Base-by-base conservation (phyloP, 805 yeast genomes). In the Zygoascus biomembranicola region DNA sequence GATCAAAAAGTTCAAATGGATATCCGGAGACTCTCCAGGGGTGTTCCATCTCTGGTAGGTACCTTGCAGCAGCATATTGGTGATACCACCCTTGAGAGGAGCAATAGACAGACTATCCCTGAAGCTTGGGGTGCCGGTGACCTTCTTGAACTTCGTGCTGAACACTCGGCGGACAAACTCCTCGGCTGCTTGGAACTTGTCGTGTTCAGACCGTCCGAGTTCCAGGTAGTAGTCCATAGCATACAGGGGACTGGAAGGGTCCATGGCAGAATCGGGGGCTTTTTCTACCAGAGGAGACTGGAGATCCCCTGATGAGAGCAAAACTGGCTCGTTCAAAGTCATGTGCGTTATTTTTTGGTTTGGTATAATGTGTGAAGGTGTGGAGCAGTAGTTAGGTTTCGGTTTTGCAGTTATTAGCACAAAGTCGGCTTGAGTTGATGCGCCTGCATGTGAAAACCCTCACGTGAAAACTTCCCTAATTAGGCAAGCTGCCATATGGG, bases 1-100 rank as follows among this genome's bases (percentile, higher is more conserved):
- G 52, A 85, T 81, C 16, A 85, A 73, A 47, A 63, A 62, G 20
- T 49, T 37, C 44, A 51, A 32, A 47, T 14, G 32, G 18, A 18
- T 23, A 26, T 23, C 31, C 2, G 32, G 16, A 8, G 32, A 2
- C 14, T 18, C 32, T 9, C 18, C 16, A 13, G 26, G 4, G 39
- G 39, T 13, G 20, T 19, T 42, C 20, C 26, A 19, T 18, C 49
- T n/a, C 56, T 49, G 32, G 32, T 41, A 41, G 46, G 28, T 32
- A 5, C 66, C 69, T 32, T 65, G 55, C 16, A 68, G 57, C 43
- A 69, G 63, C 59, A 63, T 63, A 59, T 69, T 69, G 43, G 73
- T 69, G 64, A 69, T 68, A 26, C 73, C 73, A n/a, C 73, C 73
- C 49, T 62, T 68, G 28, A 69, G 60, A 45, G 59, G 58, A 8